phyloP scores from a whole-genome alignment of 148 eudicot genomes.

The Camellia granthamiana region DNA sequence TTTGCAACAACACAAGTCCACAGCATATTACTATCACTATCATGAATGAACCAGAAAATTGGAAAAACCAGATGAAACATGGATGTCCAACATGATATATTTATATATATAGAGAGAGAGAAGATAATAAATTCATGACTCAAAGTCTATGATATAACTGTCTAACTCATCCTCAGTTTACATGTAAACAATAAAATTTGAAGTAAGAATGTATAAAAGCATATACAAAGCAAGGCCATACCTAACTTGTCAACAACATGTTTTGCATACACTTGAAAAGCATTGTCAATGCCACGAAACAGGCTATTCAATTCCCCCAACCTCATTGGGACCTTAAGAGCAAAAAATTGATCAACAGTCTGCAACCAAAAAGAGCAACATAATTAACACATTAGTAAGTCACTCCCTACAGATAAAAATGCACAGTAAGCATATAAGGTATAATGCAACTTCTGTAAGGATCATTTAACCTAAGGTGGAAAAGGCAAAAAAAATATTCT shows the following conservation, averaged over 20 bases:
- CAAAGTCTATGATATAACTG: background rate
- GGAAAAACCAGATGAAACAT: background rate
- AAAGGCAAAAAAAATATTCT: background rate
- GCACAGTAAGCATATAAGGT: too few relatives aligned
- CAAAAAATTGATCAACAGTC: constrained; percentile 95
- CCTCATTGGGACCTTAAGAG: constrained; percentile 92
- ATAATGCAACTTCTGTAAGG: constrained; percentile 1
- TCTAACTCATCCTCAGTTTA: constrained; percentile 5
- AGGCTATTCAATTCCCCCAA: constrained; percentile 75
- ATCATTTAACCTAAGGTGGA: background rate
- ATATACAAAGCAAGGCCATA: constrained; percentile 25
- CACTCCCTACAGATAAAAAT: background rate
- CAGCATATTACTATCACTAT: background rate
- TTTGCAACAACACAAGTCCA: background rate
- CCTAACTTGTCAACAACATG: constrained; percentile 70
- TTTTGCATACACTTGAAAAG: constrained; percentile 88
- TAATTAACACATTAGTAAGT: background rate
- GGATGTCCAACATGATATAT: background rate
- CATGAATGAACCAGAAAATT: background rate
- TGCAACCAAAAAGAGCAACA: constrained; percentile 38
- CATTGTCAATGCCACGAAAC: constrained; percentile 94
- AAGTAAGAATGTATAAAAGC: background rate
- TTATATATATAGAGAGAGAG: too few relatives aligned
- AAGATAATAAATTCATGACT: background rate
- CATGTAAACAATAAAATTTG: background rate